Conservation (phyloP, 2,329 filamentous ascomycete genomes). For the Stagonosporopsis rhizophila region DNA sequence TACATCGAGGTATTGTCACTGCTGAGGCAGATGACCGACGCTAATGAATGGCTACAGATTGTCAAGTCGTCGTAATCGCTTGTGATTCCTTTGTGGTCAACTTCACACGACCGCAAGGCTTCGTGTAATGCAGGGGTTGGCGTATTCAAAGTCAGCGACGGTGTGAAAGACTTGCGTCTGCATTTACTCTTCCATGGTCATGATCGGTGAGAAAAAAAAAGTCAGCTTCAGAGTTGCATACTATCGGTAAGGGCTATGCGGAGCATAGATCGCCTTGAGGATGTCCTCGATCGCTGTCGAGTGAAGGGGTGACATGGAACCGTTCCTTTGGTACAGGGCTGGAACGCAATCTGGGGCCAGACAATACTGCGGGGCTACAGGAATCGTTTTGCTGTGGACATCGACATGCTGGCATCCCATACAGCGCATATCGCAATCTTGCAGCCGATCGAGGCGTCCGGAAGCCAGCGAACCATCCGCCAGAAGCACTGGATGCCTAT, state of each 20-base stretch:
- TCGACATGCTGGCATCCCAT: too few relatives aligned
- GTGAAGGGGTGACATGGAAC: background rate
- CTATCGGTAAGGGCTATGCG: background rate
- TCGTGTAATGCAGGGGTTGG: background rate
- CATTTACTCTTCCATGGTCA: background rate
- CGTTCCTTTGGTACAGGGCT: background rate
- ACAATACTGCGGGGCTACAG: background rate
- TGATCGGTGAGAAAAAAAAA: constrained; percentile 1
- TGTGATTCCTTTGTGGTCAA: background rate
- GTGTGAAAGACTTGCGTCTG: constrained; percentile 4
- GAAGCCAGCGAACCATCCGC: background rate
- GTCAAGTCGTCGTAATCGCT: background rate
- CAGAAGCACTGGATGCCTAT: constrained; percentile 10
- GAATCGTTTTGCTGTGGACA: background rate
- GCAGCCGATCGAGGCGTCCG: background rate
- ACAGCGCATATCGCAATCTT: background rate
- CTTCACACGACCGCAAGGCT: background rate
- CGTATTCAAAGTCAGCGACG: background rate
- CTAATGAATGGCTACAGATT: background rate
- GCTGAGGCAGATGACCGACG: background rate
- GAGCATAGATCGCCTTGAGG: background rate
- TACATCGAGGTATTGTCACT: background rate
- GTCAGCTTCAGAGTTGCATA: background rate
- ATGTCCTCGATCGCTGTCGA: background rate
- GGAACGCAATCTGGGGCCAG: background rate